Evolutionary conservation across 768 basidiomycete species (phyloP), one percentile per base, ranked within the genome.

Genomic region (Trametes cubensis): DNA sequence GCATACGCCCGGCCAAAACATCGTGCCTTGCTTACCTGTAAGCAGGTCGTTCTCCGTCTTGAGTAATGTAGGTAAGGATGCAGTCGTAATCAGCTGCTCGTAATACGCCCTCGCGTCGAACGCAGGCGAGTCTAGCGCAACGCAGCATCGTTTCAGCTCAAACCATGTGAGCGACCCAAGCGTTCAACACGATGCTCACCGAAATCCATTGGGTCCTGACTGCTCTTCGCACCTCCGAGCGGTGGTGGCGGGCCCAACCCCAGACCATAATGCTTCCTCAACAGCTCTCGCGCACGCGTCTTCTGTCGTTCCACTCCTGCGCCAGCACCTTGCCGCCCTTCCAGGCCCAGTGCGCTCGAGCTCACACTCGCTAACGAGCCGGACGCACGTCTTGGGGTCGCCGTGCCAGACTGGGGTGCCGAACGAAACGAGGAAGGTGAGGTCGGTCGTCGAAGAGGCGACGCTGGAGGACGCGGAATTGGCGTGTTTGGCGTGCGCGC

Each of bases 21-120:
- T 42, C 17, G n/a, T 11, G 34, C 18, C 38, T 68, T 14, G 57
- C 74, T 26, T 54, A 87, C 93, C 92, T 40, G 81, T 80, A 15
- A 93, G 74, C 10, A 96, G 79, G 49, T 95, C 93, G 58, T 92
- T 94, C 75, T 94, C 91, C 55, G 82, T 80, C 74, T 87, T 92
- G 13, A 97, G 76, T 6, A 97, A 78, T 6, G 81, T 78, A 1
- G 86, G 84, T 34, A 95, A 77, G 6, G 90, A 87, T 3, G 90
- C 84, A 0, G 90, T 91, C 0, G 90, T 92, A 58, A 95, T 92
- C 7, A 95, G 73, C 66, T 92, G 90, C 66, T 92, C 89, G 65
- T 94, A 95, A 67, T 94, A 95, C 14, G 84, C 79, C 71, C 87
- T 89, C 13, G 93, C 86, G 67, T 95, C 90, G 69, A 95, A 95